These are phyloP conservation scores for Litchi chinensis DNA, from an alignment of 345 rosid genomes.

Conservation along the genomic window DNA sequence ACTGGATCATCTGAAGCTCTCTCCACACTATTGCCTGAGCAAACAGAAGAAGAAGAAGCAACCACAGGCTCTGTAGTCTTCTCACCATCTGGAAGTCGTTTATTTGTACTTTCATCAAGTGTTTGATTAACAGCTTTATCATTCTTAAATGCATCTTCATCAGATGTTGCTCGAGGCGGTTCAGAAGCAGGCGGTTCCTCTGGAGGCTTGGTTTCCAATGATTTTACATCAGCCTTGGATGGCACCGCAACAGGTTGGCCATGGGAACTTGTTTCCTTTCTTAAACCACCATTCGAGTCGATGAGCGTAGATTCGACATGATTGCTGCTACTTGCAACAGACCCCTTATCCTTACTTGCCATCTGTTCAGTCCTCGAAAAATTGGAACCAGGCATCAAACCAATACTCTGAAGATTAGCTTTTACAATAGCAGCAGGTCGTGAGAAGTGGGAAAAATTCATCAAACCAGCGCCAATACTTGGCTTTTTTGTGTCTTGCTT, in stretches of 20 bases:
- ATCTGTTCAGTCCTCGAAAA: conserved; percentile 27
- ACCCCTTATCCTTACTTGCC: conserved; percentile 35
- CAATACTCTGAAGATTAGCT: conserved; percentile 41
- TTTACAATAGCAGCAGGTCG: conserved; percentile 56
- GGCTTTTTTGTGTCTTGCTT: conserved; percentile 42
- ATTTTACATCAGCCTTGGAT: conserved; percentile 41
- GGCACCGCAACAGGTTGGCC: conserved; percentile 32
- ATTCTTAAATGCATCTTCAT: conserved; percentile 34
- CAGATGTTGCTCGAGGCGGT: conserved; percentile 35
- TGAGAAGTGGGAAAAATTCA: conserved; percentile 66
- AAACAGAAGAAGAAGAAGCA: conserved; percentile 76
- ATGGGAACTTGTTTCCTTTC: conserved; percentile 37
- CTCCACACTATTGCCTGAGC: conserved; percentile 72
- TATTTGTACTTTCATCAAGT: conserved; percentile 35
- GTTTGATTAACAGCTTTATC: conserved; percentile 25
- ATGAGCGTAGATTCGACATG: conserved; percentile 17
- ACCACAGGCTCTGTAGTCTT: conserved; percentile 50
- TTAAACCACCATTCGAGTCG: conserved; percentile 25
- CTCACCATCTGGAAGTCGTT: conserved; percentile 50
- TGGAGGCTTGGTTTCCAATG: conserved; percentile 34
- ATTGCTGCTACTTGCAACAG: conserved; percentile 27
- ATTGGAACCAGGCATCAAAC: conserved; percentile 29
- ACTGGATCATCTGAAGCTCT: conserved; percentile 55
- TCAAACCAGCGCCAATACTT: conserved; percentile 40
- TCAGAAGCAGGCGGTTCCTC: conserved; percentile 37